Base-by-base conservation (phyloP, 2,329 filamentous ascomycete species). In the Torrubiella hemipterigena region DNA sequence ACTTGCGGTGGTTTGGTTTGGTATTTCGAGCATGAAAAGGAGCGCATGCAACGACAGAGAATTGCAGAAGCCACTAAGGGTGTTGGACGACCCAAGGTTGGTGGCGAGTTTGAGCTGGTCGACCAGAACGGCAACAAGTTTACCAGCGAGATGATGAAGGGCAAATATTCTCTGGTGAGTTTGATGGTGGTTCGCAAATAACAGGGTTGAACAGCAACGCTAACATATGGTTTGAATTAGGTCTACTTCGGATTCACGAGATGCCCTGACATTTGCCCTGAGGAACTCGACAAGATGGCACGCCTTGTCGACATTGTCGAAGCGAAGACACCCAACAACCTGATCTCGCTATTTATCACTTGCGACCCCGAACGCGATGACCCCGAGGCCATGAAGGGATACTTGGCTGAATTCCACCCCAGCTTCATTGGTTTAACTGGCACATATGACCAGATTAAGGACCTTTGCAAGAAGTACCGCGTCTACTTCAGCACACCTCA, bases 241-340 rank as follows among this genome's bases (percentile, higher is more conserved):
- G 77, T 96, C 22, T 98, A 98, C 63, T 98, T 98, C 54, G 91
- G 91, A 48, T 98, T 98, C 69, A 89, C 85, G 7, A 87, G 95
- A 58, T 98, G 91, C 55, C 91, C 91, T 16, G 91, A 98, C 54
- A 98, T 98, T 53, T 98, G 91, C 64, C 91, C 91, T 20, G 91
- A 98, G 51, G 91, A 98, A 61, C 79, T 98, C 47, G 91, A 98
- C 64, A 98, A 98, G 66, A 95, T 98, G 87, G 83, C 89, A n/a
- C 69, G 70, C 36, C 94, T 96, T 74, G 81, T 93, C 50, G 86
- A 98, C 51, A 64, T 72, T 6, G 68, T 79, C 27, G 63, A 76
- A 43, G 61, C 60, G 30, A 57, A 67, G 45, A 47, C 50, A 5
- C 65, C 69, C 3, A 55, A 55, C 27, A 57, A 56, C 30, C 59